Conservation (phyloP, 306 rosid genomes). For the Ceratonia siliqua region DNA sequence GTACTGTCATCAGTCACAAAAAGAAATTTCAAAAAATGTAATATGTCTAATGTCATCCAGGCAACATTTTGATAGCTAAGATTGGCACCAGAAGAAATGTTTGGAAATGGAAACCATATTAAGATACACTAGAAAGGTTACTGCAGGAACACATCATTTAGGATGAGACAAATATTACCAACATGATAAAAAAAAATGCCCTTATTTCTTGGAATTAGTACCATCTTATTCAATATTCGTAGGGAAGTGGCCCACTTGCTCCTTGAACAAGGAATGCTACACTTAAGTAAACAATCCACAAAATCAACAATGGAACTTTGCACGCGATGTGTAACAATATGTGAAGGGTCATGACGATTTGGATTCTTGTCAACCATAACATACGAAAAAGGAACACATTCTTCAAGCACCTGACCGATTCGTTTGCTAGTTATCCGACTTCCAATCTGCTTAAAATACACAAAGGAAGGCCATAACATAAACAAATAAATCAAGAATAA, state of each 20-base stretch:
- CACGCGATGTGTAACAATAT: slow-evolving; percentile 80
- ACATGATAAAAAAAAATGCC: too few relatives aligned
- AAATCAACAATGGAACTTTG: slow-evolving; percentile 67
- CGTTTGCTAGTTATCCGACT: slow-evolving; percentile 94
- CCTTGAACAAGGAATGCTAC: slow-evolving; percentile 45
- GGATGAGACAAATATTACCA: slow-evolving; percentile 13
- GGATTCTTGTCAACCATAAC: slow-evolving; percentile 88
- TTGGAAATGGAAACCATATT: slow-evolving; percentile 16
- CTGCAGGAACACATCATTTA: slow-evolving; percentile 21
- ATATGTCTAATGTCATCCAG: not conserved
- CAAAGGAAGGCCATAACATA: slow-evolving; percentile 8
- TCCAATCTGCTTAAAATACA: slow-evolving; percentile 69
- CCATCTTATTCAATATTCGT: slow-evolving; percentile 69
- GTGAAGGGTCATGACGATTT: slow-evolving; percentile 88
- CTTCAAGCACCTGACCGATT: slow-evolving; percentile 74
- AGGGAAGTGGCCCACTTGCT: slow-evolving; percentile 57
- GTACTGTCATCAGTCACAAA: slow-evolving; percentile 16
- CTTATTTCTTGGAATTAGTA: slow-evolving; percentile 42
- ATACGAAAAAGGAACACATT: slow-evolving; percentile 71
- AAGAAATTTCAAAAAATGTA: not conserved
- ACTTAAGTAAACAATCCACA: slow-evolving; percentile 58
- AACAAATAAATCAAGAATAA: slow-evolving; percentile 1
- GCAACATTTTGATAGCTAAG: slow-evolving; percentile 23
- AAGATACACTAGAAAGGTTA: slow-evolving; percentile 20
- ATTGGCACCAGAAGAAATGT: slow-evolving; percentile 11